Base-by-base conservation (phyloP, 2,329 filamentous ascomycete genomes). In the Dendrostoma leiphaemia region DNA sequence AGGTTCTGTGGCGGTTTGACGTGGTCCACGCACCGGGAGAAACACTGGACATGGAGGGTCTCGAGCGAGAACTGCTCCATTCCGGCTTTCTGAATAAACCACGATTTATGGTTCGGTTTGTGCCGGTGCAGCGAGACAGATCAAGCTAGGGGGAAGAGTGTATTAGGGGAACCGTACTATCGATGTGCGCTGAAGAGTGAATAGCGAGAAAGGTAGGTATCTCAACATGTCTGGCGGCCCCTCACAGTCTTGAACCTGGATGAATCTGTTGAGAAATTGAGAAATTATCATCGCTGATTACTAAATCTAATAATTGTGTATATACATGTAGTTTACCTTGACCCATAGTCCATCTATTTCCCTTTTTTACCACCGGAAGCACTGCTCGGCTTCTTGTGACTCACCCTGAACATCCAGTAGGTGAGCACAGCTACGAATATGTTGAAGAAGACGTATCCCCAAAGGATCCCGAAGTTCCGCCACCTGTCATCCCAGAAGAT, bases 381-480 rank as follows among this genome's bases (percentile, higher is more conserved):
- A 13, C 49, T 38, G 13, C 24, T 31, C 10, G 32, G 41, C 41
- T 62, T 28, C 21, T 48, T 54, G 13, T 59, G 53, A 61, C 67
- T 69, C 4, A 87, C 83, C 13, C 84, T 71, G 62, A 85, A 81
- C 19, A 83, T 60, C 67, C 81, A 90, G 68, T 90, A 90, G 1
- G 85, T 68, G 10, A 75, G 59, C 2, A 88, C 71, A 0, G 85
- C 84, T 2, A 77, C 71, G 35, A 69, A 68, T 35, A 88, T 77
- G 61, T 90, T 88, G 67, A 89, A 87, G 0, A 71, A 56, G 35
- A 90, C 78, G 61, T 80, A 90, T 0, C 74, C 83, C 80, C 84
- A 90, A 63, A 90, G 72, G 37, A 90, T 74, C 1, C 86, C 88
- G 54, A 84, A 89, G 64, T 90, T 88, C 53, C 86, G 75, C 86